Evolutionary conservation across 2,329 filamentous ascomycete genomes (phyloP).

Genomic region (Thielaviopsis ethacetica): DNA sequence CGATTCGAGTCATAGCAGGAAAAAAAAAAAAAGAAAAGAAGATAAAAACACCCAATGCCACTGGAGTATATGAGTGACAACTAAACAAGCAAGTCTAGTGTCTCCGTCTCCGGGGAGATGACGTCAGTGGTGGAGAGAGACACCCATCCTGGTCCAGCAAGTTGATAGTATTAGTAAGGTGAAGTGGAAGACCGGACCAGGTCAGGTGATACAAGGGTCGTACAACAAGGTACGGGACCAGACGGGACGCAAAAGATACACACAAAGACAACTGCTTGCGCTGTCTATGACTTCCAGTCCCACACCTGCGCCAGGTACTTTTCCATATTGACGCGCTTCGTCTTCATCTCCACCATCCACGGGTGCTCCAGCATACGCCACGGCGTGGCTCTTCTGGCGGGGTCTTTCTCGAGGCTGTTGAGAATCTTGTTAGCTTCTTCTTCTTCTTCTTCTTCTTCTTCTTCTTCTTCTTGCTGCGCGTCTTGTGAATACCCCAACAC

Average conservation of each 20-base stretch:
- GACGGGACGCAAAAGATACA: neutral
- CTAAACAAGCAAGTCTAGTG: neutral
- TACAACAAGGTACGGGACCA: too few relatives aligned
- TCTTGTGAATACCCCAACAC: neutral
- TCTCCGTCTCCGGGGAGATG: too few relatives aligned
- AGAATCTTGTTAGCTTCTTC: neutral
- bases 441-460: neutral
- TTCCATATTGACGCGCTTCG: constrained; percentile 93
- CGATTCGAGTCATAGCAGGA: neutral
- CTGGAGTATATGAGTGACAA: neutral
- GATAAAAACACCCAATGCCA: neutral
- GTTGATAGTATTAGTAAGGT: too few relatives aligned
- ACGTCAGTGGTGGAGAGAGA: too few relatives aligned
- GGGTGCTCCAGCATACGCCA: constrained; percentile 99
- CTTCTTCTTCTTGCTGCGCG: neutral
- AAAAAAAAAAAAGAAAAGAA: neutral
- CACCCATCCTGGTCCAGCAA: too few relatives aligned
- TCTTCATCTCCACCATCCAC: constrained; percentile 94
- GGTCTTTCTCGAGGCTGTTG: constrained; percentile 79
- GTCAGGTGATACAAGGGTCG: too few relatives aligned
- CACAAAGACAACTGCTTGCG: neutral
- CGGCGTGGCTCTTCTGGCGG: constrained; percentile 69
- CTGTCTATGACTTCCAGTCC: constrained; percentile 65
- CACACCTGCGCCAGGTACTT: constrained; percentile 89
- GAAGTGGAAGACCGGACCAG: too few relatives aligned